Percentiles rank a stretch among this genome's conserved stretches.
These are phyloP conservation scores for Marchantia paleacea DNA, from an alignment of 225 moss, liverwort and hornwort genomes.

Conservation along the genomic window DNA sequence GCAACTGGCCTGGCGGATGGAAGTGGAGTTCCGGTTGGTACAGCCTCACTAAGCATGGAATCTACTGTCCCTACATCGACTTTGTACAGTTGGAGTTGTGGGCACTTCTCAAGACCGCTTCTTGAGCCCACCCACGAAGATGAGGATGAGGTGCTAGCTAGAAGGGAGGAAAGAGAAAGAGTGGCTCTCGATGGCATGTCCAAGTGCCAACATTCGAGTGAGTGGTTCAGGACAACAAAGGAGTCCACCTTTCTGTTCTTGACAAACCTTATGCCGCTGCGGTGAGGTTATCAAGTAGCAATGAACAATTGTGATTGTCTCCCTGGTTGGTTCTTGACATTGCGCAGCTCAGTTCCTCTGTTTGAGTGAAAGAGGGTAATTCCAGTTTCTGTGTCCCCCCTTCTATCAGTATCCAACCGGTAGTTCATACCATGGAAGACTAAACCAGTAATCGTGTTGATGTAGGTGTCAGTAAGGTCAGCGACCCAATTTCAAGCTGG, in stretches of 20 bases:
- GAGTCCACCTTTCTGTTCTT: conserved; percentile 28
- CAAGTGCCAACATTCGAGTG: conserved; percentile 81
- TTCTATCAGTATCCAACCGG: background rate
- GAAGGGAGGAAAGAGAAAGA: conserved; percentile 71
- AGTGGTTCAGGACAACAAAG: conserved; percentile 41
- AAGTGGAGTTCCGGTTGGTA: conserved; percentile 52
- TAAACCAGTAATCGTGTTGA: background rate
- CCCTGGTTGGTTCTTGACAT: background rate
- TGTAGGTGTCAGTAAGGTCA: conserved; percentile 72
- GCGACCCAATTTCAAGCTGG: conserved; percentile 79
- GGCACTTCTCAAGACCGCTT: conserved; percentile 87
- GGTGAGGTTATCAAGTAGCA: conserved; percentile 21
- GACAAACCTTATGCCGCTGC: conserved; percentile 21
- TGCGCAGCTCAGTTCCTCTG: background rate
- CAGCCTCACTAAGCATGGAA: conserved; percentile 60
- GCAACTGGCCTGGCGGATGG: conserved; percentile 61
- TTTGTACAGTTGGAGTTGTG: conserved; percentile 87
- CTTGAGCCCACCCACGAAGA: conserved; percentile 70
- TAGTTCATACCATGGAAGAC: background rate
- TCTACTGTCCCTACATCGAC: conserved; percentile 55
- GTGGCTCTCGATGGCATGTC: conserved; percentile 71
- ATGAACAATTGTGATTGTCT: background rate
- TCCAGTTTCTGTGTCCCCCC: background rate
- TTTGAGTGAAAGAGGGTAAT: background rate
- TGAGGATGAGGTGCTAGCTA: conserved; percentile 77